Conservation (phyloP, 352 stramenopile genomes). For the Phytophthora constricta region DNA sequence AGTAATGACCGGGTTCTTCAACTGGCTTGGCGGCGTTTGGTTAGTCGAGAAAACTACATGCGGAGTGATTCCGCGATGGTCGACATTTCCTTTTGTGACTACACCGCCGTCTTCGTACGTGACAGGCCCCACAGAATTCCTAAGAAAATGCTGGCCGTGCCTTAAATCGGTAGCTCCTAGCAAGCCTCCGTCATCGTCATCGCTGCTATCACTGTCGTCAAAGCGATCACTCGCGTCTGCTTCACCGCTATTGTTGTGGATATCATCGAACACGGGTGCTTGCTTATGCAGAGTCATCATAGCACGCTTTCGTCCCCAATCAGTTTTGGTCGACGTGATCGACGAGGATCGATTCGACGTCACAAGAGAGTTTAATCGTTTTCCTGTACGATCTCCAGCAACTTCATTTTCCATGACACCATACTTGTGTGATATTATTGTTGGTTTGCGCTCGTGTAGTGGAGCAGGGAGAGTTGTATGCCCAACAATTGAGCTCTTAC, state of each 20-base stretch:
- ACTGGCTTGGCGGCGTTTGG: conserved; percentile 60
- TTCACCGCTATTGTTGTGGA: conserved; percentile 15
- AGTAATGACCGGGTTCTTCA: conserved; percentile 46
- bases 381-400: conserved; percentile 1
- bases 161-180: conserved; percentile 23
- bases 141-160: conserved; percentile 35
- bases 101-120: conserved; percentile 57
- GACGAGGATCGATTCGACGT: conserved; percentile 15
- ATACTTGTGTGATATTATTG: conserved; percentile 20
- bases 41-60: conserved; percentile 67
- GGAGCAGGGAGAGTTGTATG: background rate
- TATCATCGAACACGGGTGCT: conserved; percentile 16
- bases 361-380: conserved; percentile 17
- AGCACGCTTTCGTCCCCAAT: conserved; percentile 8
- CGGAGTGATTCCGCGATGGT: conserved; percentile 68
- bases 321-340: conserved; percentile 11
- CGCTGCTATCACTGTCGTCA: conserved; percentile 25
- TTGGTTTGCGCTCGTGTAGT: conserved; percentile 3
- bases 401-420: background rate
- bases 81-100: conserved; percentile 50
- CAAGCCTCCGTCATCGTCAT: conserved; percentile 8
- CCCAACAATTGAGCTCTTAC: conserved; percentile 1
- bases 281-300: conserved; percentile 12
- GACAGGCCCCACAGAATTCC: conserved; percentile 26
- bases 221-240: conserved; percentile 6